These are phyloP conservation scores for Litsea cubeba DNA, from an alignment of 164 flowering plant species.

Conservation along the genomic window DNA sequence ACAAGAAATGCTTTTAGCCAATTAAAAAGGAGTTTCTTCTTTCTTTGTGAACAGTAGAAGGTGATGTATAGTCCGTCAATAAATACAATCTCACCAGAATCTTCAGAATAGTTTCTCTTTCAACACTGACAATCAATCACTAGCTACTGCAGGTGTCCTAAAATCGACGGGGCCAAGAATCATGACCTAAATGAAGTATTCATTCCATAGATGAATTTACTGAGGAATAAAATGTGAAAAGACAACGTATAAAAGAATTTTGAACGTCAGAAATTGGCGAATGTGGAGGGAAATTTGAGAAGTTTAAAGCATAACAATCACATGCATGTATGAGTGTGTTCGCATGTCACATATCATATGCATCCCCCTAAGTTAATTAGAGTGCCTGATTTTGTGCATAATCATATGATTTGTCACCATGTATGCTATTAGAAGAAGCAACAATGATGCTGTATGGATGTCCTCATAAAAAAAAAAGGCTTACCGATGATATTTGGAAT, in stretches of 20 bases:
- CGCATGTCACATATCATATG: too few relatives aligned
- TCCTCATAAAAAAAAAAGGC: neutral
- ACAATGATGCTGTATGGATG: neutral
- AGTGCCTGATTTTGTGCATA: too few relatives aligned
- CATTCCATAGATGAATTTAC: too few relatives aligned
- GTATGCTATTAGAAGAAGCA: neutral
- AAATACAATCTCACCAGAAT: neutral
- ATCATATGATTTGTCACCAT: neutral
- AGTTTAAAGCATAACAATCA: too few relatives aligned
- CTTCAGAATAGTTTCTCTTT: neutral
- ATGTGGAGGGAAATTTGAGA: too few relatives aligned
- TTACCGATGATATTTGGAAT: conserved; percentile 26
- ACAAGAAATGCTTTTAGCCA: neutral
- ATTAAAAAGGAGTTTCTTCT: neutral
- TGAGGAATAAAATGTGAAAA: too few relatives aligned
- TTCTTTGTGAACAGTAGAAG: neutral
- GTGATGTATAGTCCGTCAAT: neutral
- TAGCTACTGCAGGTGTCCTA: neutral
- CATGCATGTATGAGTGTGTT: too few relatives aligned
- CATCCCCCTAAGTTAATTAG: too few relatives aligned
- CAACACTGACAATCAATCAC: neutral
- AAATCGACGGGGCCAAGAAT: neutral
- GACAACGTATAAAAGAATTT: too few relatives aligned
- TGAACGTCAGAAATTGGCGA: too few relatives aligned
- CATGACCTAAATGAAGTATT: neutral